Evolutionary conservation across 768 basidiomycete genomes (phyloP).

Genomic region (Rhizopogon rudus): DNA sequence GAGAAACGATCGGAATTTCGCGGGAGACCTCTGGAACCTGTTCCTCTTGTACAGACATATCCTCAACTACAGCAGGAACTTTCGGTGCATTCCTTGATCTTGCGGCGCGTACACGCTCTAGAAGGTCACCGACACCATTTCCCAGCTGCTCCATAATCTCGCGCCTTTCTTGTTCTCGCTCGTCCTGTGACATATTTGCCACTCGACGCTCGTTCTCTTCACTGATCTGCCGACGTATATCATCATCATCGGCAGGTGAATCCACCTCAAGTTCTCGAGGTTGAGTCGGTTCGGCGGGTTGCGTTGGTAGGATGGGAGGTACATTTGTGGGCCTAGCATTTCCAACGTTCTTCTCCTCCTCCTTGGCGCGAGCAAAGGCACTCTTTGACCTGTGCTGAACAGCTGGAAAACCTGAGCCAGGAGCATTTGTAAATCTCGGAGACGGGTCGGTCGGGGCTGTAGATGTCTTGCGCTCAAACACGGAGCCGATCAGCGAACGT

Average conservation of each 20-base stretch:
- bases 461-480: slow-evolving; percentile 36
- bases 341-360: slow-evolving; percentile 24
- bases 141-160: slow-evolving; percentile 75
- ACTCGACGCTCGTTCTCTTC: slow-evolving; percentile 63
- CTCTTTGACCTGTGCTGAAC: slow-evolving; percentile 63
- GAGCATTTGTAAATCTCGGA: slow-evolving; percentile 12
- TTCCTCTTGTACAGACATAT: not conserved
- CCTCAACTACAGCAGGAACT: not conserved
- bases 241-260: slow-evolving; percentile 20
- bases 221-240: slow-evolving; percentile 55
- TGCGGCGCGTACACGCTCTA: slow-evolving; percentile 50
- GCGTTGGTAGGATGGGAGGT: slow-evolving; percentile 24
- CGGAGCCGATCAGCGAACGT: slow-evolving; percentile 36
- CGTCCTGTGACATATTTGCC: slow-evolving; percentile 63
- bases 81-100: slow-evolving; percentile 10
- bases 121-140: slow-evolving; percentile 52
- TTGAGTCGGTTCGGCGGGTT: not conserved
- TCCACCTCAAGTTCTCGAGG: not conserved
- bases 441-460: slow-evolving; percentile 19
- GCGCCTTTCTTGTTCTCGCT: slow-evolving; percentile 58
- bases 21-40: slow-evolving; percentile 7
- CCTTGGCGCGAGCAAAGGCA: slow-evolving; percentile 49
- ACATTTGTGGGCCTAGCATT: slow-evolving; percentile 8
- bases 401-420: slow-evolving; percentile 52
- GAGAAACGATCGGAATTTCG: not conserved